A percentile compares a stretch with the other conserved stretches of the same genome.
These are phyloP conservation scores for Pelargonium cotyledonis DNA, from an alignment of 441 rosid species.

Conservation along the genomic window DNA sequence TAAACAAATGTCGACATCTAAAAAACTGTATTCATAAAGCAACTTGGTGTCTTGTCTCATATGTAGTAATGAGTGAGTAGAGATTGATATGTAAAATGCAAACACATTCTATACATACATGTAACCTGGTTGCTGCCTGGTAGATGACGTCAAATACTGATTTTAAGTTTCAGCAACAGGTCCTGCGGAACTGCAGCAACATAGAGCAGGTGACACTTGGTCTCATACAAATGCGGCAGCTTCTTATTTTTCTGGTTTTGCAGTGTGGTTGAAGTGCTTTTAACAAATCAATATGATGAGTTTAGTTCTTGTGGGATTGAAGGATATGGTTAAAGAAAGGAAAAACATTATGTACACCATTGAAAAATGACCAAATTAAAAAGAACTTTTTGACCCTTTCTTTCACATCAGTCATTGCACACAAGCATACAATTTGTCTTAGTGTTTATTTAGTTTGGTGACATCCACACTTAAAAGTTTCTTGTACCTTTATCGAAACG, in stretches of 20 bases:
- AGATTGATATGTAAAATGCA: background rate
- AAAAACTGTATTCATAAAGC: too few relatives aligned
- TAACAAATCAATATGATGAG: background rate
- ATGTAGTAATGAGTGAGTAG: background rate
- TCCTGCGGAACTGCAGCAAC: background rate
- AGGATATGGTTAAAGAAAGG: constrained; percentile 5
- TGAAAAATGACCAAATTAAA: background rate
- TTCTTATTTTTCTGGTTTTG: background rate
- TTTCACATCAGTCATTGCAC: background rate
- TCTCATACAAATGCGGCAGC: background rate
- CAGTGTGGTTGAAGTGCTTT: background rate
- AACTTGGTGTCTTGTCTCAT: too few relatives aligned
- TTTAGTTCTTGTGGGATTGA: constrained; percentile 2
- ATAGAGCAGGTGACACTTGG: background rate
- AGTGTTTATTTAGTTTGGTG: background rate
- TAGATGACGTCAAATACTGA: background rate
- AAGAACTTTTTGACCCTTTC: background rate
- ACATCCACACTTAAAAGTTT: too few relatives aligned
- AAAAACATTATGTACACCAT: constrained; percentile 2
- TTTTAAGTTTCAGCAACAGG: constrained; percentile 3
- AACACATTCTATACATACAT: background rate
- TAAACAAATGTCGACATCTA: too few relatives aligned
- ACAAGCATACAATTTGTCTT: background rate
- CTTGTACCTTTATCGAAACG: too few relatives aligned
- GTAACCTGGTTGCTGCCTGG: background rate